These are phyloP conservation scores for Funneliformis mosseae DNA, from an alignment of 192 early-diverging fungal species.

Conservation along the genomic window DNA sequence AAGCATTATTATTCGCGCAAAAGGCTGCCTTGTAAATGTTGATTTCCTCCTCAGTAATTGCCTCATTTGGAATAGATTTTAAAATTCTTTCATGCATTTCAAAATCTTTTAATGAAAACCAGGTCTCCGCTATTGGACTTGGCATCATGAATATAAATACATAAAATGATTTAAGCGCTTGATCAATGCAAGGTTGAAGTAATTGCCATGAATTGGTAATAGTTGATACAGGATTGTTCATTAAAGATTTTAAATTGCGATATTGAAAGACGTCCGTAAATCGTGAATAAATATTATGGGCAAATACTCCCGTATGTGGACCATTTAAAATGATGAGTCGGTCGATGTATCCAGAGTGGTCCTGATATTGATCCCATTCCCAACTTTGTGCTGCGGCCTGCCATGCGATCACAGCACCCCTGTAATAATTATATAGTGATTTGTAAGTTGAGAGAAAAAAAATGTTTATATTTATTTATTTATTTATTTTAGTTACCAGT, in stretches of 20 bases:
- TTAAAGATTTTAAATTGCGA: not conserved
- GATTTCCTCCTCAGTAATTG: not conserved
- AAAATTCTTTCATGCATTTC: not conserved
- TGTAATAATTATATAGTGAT: not conserved
- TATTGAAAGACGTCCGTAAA: not conserved
- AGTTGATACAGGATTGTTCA: not conserved
- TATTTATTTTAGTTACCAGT: slow-evolving; percentile 2
- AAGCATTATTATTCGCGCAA: not conserved
- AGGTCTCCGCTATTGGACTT: not conserved
- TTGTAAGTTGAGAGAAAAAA: no score
- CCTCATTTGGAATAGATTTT: not conserved
- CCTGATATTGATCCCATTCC: slow-evolving; percentile 16
- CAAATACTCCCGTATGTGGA: not conserved
- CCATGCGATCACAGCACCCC: slow-evolving; percentile 6
- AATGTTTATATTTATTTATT: no score
- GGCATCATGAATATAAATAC: not conserved
- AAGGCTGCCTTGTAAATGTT: slow-evolving; percentile 27
- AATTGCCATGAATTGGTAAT: not conserved
- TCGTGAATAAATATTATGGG: not conserved
- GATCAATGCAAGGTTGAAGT: not conserved
- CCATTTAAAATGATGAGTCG: not conserved
- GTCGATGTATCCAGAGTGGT: not conserved
- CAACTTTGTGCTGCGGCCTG: slow-evolving; percentile 19
- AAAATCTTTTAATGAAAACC: not conserved
- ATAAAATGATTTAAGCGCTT: not conserved